A percentile compares a stretch with the other conserved stretches of the same genome.
Evolutionary conservation across 2,329 filamentous ascomycete genomes (phyloP).

Genomic region (Ramularia endophylla): DNA sequence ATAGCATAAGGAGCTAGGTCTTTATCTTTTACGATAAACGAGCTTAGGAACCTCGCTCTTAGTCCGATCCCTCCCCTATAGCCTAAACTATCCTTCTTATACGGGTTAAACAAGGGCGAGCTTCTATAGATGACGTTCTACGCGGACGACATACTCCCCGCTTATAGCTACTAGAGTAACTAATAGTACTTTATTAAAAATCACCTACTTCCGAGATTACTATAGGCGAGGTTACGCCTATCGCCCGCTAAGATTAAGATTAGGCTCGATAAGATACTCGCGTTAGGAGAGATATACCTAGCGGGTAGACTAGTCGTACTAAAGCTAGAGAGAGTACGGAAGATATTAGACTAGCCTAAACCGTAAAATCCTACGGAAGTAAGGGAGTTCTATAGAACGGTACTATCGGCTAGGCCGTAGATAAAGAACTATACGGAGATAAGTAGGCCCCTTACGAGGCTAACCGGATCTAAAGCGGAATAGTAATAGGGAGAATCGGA

Average conservation of each 20-base stretch:
- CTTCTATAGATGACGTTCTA: slow-evolving; percentile 6
- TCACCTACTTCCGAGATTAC: slow-evolving; percentile 1
- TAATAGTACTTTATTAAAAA: slow-evolving; percentile 3
- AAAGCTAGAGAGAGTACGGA: slow-evolving; percentile 1
- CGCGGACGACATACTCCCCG: slow-evolving; percentile 2
- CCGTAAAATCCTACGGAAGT: neutral
- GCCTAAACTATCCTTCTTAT: slow-evolving; percentile 1
- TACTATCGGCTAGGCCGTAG: too few relatives aligned
- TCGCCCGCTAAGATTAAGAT: slow-evolving; percentile 2
- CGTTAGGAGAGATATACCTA: slow-evolving; percentile 1
- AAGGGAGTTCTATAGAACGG: too few relatives aligned
- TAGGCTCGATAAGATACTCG: neutral
- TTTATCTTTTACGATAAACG: slow-evolving; percentile 3
- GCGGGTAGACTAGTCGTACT: neutral
- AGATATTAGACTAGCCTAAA: slow-evolving; percentile 1
- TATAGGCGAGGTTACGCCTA: neutral
- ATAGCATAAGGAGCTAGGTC: slow-evolving; percentile 3
- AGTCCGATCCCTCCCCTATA: neutral
- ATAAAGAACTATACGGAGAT: too few relatives aligned
- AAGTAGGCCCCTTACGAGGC: too few relatives aligned
- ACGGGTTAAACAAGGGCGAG: neutral
- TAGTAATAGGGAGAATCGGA: slow-evolving; percentile 3
- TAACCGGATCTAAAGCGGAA: neutral
- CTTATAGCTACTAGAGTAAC: neutral
- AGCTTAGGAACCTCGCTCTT: slow-evolving; percentile 2